Percentiles rank a stretch among this genome's conserved stretches.
Conservation (phyloP, 306 rosid genomes). For the Trifolium repens region DNA sequence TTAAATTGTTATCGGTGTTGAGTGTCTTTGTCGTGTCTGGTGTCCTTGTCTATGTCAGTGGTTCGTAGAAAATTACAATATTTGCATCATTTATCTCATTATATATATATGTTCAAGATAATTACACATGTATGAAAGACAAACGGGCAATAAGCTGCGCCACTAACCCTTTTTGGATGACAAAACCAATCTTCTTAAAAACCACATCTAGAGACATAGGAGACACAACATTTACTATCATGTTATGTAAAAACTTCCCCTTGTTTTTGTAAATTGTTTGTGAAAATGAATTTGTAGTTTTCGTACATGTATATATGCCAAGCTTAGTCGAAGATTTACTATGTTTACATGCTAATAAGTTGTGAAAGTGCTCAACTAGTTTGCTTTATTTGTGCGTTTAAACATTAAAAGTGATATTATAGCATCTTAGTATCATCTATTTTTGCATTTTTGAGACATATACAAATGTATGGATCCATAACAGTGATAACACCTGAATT, state of each 20-base stretch:
- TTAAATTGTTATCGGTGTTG: too few relatives aligned
- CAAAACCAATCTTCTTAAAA: too few relatives aligned
- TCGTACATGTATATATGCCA: not conserved
- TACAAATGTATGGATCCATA: not conserved
- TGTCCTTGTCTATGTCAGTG: not conserved
- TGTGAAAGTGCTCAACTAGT: constrained; percentile 10
- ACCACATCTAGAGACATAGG: too few relatives aligned
- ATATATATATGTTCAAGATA: too few relatives aligned
- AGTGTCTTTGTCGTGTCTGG: not conserved
- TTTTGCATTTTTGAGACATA: constrained; percentile 2
- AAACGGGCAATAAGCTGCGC: too few relatives aligned
- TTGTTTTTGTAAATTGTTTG: not conserved
- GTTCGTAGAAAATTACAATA: not conserved
- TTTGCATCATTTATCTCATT: too few relatives aligned
- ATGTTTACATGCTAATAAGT: constrained; percentile 20
- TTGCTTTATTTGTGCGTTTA: constrained; percentile 6
- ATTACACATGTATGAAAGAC: too few relatives aligned
- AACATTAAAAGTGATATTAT: constrained; percentile 7
- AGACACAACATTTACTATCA: not conserved
- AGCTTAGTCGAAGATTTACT: constrained; percentile 11
- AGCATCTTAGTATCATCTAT: not conserved
- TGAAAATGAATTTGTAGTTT: constrained; percentile 20
- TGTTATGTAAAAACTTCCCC: constrained; percentile 1
- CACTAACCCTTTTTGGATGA: too few relatives aligned
- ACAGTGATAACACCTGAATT: not conserved